Evolutionary conservation across 305 asterid species (phyloP).

Genomic region (Solanum hybrid): DNA sequence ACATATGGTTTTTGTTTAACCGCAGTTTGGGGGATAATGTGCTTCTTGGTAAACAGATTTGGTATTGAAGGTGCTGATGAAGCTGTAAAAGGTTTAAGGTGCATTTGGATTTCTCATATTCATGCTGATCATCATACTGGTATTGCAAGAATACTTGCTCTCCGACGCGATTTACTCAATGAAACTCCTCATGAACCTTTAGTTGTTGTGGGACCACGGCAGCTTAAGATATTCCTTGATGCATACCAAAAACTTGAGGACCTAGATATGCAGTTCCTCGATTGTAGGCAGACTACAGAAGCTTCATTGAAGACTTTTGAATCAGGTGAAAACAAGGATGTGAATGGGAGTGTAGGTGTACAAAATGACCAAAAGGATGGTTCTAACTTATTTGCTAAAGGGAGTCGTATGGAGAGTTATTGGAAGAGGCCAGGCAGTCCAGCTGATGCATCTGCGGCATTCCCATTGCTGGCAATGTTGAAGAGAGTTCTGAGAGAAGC

Average conservation of each 20-base stretch:
- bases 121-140: constrained; percentile 97
- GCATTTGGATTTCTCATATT: constrained; percentile 93
- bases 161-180: constrained; percentile 48
- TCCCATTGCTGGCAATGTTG: constrained; percentile 33
- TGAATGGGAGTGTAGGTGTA: constrained; percentile 8
- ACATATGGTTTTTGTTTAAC: not conserved
- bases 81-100: constrained; percentile 53
- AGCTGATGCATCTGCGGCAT: constrained; percentile 27
- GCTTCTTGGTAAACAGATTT: constrained; percentile 32
- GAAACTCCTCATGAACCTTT: constrained; percentile 59
- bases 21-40: not conserved
- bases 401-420: constrained; percentile 65
- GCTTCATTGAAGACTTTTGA: constrained; percentile 39
- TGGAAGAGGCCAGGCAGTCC: constrained; percentile 48
- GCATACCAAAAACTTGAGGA: constrained; percentile 91
- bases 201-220: constrained; percentile 72
- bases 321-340: constrained; percentile 20
- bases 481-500: constrained; percentile 51
- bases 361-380: constrained; percentile 13
- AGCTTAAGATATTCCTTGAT: constrained; percentile 72
- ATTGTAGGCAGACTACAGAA: constrained; percentile 65
- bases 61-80: constrained; percentile 79
- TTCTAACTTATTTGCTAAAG: constrained; percentile 44
- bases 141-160: constrained; percentile 82
- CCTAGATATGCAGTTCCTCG: constrained; percentile 82